Conservation (phyloP, 164 flowering plant genomes). For the Umbilicus rupestris region DNA sequence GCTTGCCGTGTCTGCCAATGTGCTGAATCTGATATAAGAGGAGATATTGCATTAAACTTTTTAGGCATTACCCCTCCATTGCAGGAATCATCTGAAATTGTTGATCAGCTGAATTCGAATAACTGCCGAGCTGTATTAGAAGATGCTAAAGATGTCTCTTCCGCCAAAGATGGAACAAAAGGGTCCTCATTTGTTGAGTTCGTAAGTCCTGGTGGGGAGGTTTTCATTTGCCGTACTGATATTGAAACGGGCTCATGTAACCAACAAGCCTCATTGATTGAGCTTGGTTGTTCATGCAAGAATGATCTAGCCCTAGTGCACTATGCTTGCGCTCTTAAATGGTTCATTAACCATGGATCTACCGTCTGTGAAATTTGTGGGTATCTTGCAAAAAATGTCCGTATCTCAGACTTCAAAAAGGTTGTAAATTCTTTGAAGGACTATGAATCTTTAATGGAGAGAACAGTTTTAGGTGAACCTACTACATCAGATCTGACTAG, state of each 20-base stretch:
- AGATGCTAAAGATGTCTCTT: conserved; percentile 15
- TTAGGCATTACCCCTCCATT: conserved; percentile 52
- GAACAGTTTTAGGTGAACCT: conserved; percentile 63
- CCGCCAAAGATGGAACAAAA: conserved; percentile 13
- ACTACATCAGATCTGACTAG: conserved; percentile 24
- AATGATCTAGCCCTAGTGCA: conserved; percentile 81
- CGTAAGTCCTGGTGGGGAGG: conserved; percentile 73
- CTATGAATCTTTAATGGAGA: conserved; percentile 67
- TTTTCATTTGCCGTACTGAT: conserved; percentile 67
- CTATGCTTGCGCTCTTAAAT: conserved; percentile 90
- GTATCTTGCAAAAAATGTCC: conserved; percentile 54
- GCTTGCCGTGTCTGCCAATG: conserved; percentile 94
- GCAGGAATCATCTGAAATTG: conserved; percentile 18
- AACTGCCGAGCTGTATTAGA: conserved; percentile 14
- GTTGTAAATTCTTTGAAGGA: conserved; percentile 64
- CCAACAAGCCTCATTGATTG: conserved; percentile 44
- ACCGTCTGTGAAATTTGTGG: conserved; percentile 91
- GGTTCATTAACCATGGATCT: conserved; percentile 95
- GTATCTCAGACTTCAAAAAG: conserved; percentile 52
- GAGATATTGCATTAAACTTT: conserved; percentile 72
- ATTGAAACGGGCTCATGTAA: conserved; percentile 50
- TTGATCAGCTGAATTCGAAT: conserved; percentile 21
- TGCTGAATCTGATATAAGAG: conserved; percentile 76
- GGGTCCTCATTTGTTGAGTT: conserved; percentile 48
- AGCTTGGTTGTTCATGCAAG: conserved; percentile 90